Base-by-base conservation (phyloP, 1,139 yeast species). In the Kluyveromyces marxianus region DNA sequence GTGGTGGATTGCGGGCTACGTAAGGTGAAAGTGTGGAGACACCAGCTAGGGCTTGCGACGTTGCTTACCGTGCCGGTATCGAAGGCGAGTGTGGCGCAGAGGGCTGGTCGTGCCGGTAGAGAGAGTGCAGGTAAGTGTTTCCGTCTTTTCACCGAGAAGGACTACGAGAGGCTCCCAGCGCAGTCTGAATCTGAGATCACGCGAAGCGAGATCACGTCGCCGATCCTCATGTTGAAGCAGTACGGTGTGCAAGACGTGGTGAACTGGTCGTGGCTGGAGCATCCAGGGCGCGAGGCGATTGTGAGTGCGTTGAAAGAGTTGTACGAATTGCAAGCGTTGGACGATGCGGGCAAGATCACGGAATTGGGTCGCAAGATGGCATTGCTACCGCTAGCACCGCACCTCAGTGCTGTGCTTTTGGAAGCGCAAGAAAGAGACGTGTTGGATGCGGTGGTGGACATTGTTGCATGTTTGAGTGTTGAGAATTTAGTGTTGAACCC, bases 71-170 rank as follows among this genome's bases (percentile, higher is more conserved):
- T 94, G 0, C 92, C 98, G 1, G 83, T 94, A 24, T 89, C 97
- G 0, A 89, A 86, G 59, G 95, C 97, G 0, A 85, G 96, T 37
- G 98, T 98, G 0, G 78, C 84, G 39, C 99, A 92, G 69, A 75
- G 99, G 67, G 83, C 94, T 48, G 99, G 99, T 64, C 86, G 99
- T 74, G 98, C 98, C 28, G 99, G 99, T 54, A 87, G 99, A 78
- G 97, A 92, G 69, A 75, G 79, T 5, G 79, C 85, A 37, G 99
- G 99, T 44, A 92, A 90, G 63, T 89, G 95, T 36, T 92, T 75
- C 65, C 71, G 98, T 50, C 68, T 92, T 35, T 94, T 84, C 62
- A 81, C 85, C 47, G 97, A 90, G 58, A 63, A 68, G 2, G 82
- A 85, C 41, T 92, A 77, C 57, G 54, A 63, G 21, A 71, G 74